Evolutionary conservation across 2,329 filamentous ascomycete species (phyloP).

Genomic region (Lachnellula cervina): DNA sequence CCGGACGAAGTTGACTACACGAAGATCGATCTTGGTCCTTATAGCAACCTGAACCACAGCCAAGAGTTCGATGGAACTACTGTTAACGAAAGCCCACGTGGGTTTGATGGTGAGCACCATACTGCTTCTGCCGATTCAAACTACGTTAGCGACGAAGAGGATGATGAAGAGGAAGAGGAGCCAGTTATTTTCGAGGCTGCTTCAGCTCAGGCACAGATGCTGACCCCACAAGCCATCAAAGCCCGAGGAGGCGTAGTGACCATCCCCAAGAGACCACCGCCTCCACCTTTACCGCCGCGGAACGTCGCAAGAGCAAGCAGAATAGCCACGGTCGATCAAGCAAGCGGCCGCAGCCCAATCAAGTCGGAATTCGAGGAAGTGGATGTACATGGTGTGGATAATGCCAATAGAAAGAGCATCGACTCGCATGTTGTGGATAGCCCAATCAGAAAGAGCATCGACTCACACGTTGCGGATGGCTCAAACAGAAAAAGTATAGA

Average conservation of each 20-base stretch:
- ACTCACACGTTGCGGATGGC: not conserved
- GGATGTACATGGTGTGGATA: conserved; percentile 17
- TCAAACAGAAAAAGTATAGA: conserved; percentile 13
- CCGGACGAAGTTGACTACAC: conserved; percentile 55
- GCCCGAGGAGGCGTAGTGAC: conserved; percentile 76
- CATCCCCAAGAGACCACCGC: conserved; percentile 75
- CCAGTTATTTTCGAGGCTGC: conserved; percentile 66
- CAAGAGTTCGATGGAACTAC: conserved; percentile 30
- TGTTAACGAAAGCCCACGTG: conserved; percentile 31
- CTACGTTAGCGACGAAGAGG: conserved; percentile 39
- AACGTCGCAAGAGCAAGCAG: conserved; percentile 53
- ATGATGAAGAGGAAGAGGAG: conserved; percentile 49
- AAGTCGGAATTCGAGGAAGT: conserved; percentile 32
- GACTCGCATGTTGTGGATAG: not conserved
- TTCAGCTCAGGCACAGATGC: conserved; percentile 50
- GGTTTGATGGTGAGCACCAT: conserved; percentile 22
- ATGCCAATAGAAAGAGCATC: conserved; percentile 7
- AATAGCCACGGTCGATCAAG: conserved; percentile 24
- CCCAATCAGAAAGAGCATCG: conserved; percentile 4
- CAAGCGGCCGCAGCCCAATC: conserved; percentile 21
- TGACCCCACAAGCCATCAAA: conserved; percentile 44
- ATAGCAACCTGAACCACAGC: conserved; percentile 23
- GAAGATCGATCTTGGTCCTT: conserved; percentile 49
- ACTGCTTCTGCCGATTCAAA: conserved; percentile 36
- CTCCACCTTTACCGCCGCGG: conserved; percentile 65